Conservation (phyloP, 202 grass and related monocot genomes). For the Bolboschoenoplectus hybrid region DNA sequence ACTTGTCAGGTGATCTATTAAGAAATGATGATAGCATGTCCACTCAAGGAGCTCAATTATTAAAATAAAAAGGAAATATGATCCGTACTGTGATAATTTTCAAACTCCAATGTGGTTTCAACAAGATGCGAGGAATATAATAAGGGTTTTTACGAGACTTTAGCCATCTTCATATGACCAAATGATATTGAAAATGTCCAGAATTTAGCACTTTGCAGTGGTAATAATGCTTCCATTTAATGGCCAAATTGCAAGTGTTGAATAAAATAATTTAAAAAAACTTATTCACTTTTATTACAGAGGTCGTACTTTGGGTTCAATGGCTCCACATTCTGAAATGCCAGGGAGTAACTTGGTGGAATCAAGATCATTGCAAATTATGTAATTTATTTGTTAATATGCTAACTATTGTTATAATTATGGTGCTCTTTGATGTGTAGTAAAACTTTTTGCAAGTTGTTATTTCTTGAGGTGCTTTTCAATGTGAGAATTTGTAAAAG, state of each 20-base stretch:
- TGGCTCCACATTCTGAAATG: slow-evolving; percentile 40
- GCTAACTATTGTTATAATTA: slow-evolving; percentile 16
- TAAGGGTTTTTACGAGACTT: not conserved
- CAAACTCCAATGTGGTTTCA: too few relatives aligned
- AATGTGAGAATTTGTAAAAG: not conserved
- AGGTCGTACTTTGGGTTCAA: slow-evolving; percentile 29
- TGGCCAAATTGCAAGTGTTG: not conserved
- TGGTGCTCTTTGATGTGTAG: not conserved
- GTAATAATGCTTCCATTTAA: not conserved
- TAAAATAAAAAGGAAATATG: too few relatives aligned
- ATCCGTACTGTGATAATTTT: too few relatives aligned
- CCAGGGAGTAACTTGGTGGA: not conserved
- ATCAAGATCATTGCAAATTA: slow-evolving; percentile 14
- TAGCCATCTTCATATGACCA: not conserved
- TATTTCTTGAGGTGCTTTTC: not conserved
- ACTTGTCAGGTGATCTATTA: too few relatives aligned
- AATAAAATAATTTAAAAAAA: not conserved
- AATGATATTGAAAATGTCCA: not conserved
- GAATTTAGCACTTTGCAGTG: not conserved
- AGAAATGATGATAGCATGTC: too few relatives aligned
- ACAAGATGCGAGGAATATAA: too few relatives aligned
- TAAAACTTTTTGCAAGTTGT: not conserved
- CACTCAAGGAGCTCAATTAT: too few relatives aligned
- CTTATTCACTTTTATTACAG: slow-evolving; percentile 24
- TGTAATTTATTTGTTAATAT: slow-evolving; percentile 33